Evolutionary conservation across 257 asterid species (phyloP).

Genomic region (Lithospermum erythrorhizon): DNA sequence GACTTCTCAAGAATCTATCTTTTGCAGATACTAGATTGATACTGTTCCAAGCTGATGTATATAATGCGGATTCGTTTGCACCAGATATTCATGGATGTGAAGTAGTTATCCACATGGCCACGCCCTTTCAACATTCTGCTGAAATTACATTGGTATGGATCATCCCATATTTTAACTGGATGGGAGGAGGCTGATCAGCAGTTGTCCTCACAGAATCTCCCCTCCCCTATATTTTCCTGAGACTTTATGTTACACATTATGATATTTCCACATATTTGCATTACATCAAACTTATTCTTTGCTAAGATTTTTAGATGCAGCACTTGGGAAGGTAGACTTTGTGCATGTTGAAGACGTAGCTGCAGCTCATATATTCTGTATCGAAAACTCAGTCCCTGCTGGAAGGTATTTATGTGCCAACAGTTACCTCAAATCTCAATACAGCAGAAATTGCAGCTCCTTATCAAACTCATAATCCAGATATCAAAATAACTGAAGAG

Average conservation of each 20-base stretch:
- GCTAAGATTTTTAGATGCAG: constrained; percentile 42
- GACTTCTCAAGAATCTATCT: constrained; percentile 22
- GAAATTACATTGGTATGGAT: background rate
- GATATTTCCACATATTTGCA: too few relatives aligned
- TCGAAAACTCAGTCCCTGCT: constrained; percentile 21
- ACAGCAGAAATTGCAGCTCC: constrained; percentile 36
- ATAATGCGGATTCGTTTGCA: constrained; percentile 20
- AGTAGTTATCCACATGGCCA: constrained; percentile 22
- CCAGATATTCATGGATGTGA: constrained; percentile 20
- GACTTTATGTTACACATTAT: too few relatives aligned
- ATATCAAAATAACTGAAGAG: constrained; percentile 21
- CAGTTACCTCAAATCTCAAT: constrained; percentile 24
- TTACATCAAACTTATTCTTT: background rate
- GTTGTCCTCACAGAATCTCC: constrained; percentile 11
- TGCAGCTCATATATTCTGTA: constrained; percentile 42
- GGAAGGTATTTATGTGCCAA: constrained; percentile 49
- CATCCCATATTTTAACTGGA: background rate
- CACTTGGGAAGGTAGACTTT: constrained; percentile 40
- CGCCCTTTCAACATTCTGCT: constrained; percentile 13
- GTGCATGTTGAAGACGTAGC: constrained; percentile 38
- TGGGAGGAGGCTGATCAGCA: constrained; percentile 20
- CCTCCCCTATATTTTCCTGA: too few relatives aligned
- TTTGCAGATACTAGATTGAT: constrained; percentile 15
- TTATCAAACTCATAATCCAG: constrained; percentile 17
- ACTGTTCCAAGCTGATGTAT: constrained; percentile 24